Conservation (phyloP, 352 stramenopile genomes). For the Phytophthora chlamydospora region DNA sequence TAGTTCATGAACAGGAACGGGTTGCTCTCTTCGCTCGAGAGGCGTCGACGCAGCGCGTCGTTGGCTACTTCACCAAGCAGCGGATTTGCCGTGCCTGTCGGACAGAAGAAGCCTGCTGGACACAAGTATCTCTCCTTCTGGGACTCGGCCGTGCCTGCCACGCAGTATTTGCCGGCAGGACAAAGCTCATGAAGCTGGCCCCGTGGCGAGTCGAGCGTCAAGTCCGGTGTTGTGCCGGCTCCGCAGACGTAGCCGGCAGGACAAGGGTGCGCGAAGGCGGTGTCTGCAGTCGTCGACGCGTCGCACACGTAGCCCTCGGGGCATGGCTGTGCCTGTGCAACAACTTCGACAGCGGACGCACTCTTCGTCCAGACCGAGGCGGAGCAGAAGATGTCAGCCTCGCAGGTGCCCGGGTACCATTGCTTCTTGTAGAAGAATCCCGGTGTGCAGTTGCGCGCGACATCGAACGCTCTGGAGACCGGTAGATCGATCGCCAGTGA, state of each 20-base stretch:
- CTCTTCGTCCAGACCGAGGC: conserved; percentile 33
- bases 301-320: conserved; percentile 96
- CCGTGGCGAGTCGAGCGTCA: conserved; percentile 84
- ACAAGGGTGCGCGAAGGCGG: conserved; percentile 79
- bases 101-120: conserved; percentile 94
- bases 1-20: conserved; percentile 76
- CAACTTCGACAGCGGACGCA: conserved; percentile 26
- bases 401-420: conserved; percentile 96
- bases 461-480: conserved; percentile 83
- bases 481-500: conserved; percentile 89
- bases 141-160: conserved; percentile 83
- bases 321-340: conserved; percentile 91
- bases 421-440: conserved; percentile 90
- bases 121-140: conserved; percentile 84
- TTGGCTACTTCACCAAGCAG: conserved; percentile 89
- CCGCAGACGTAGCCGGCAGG: conserved; percentile 94
- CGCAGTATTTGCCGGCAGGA: conserved; percentile 89
- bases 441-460: conserved; percentile 93
- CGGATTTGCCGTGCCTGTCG: conserved; percentile 92
- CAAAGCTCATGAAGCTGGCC: conserved; percentile 92
- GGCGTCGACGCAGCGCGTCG: conserved; percentile 84
- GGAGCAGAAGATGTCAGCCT: conserved; percentile 96
- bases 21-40: conserved; percentile 69
- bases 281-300: conserved; percentile 86
- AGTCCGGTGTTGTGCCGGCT: conserved; percentile 94